These are phyloP conservation scores for Pyrrhoderma noxium DNA, from an alignment of 1,284 basidiomycete species.

Conservation along the genomic window DNA sequence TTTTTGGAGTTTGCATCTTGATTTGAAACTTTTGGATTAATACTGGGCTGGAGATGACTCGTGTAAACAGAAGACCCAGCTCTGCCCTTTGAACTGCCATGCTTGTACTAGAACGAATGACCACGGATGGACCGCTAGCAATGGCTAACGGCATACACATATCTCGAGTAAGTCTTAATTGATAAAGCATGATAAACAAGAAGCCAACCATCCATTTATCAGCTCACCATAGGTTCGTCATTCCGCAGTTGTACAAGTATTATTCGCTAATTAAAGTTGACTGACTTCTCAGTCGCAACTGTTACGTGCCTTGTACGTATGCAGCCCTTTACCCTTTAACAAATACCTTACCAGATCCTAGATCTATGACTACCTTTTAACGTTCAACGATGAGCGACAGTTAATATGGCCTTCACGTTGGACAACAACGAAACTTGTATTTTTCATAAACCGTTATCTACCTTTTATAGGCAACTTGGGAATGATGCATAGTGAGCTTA, in stretches of 20 bases:
- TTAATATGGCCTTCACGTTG: conserved; percentile 6
- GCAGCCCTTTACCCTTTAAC: background rate
- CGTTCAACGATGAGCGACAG: conserved; percentile 1
- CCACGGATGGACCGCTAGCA: background rate
- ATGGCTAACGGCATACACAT: background rate
- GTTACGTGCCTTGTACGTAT: background rate
- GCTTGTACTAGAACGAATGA: no score
- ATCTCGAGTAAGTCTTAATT: background rate
- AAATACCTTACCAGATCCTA: background rate
- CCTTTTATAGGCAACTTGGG: background rate
- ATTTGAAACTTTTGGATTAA: no score
- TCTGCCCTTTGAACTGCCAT: no score
- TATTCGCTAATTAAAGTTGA: background rate
- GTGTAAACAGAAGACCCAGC: no score
- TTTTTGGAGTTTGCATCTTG: no score
- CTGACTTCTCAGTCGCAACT: background rate
- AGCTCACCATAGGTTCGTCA: background rate
- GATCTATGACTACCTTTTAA: conserved; percentile 10
- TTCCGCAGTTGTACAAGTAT: background rate
- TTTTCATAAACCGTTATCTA: conserved; percentile 8
- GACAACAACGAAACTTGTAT: conserved; percentile 2
- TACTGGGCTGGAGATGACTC: no score
- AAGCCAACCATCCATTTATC: no score
- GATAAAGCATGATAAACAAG: no score
- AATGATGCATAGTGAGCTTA: background rate